phyloP scores from a whole-genome alignment of 176 grass and related monocot genomes.

The Dactylis glomerata region DNA sequence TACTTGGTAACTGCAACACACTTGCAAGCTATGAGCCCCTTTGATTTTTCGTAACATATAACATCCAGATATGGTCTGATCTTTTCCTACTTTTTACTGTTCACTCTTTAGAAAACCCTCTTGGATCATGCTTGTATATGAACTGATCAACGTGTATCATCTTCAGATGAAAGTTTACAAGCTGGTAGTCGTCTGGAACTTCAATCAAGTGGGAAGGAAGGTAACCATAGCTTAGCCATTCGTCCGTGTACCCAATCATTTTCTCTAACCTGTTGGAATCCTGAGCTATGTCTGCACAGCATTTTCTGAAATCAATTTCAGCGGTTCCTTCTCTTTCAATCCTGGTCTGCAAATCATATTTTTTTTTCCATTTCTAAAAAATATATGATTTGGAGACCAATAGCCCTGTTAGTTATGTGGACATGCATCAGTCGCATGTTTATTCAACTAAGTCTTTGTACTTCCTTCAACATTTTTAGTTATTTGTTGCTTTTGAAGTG shows the following conservation, averaged over 20 bases:
- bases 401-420: neutral
- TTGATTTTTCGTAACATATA: neutral
- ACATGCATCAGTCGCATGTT: neutral
- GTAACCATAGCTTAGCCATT: neutral
- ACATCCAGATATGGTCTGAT: too few species aligned
- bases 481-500: neutral
- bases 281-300: neutral
- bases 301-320: neutral
- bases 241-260: neutral
- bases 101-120: neutral
- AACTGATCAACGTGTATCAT: neutral
- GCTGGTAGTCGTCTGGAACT: neutral
- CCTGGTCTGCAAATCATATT: too few species aligned
- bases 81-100: neutral
- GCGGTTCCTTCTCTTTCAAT: neutral
- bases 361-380: too few species aligned
- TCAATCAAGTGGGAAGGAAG: neutral
- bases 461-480: neutral
- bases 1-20: neutral
- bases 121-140: neutral
- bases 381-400: too few species aligned
- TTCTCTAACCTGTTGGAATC: neutral
- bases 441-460: neutral
- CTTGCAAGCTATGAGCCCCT: neutral
- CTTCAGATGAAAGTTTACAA: constrained; percentile 4